Base-by-base conservation (phyloP, 192 early-diverging fungal genomes). In the Coemansia sp. region DNA sequence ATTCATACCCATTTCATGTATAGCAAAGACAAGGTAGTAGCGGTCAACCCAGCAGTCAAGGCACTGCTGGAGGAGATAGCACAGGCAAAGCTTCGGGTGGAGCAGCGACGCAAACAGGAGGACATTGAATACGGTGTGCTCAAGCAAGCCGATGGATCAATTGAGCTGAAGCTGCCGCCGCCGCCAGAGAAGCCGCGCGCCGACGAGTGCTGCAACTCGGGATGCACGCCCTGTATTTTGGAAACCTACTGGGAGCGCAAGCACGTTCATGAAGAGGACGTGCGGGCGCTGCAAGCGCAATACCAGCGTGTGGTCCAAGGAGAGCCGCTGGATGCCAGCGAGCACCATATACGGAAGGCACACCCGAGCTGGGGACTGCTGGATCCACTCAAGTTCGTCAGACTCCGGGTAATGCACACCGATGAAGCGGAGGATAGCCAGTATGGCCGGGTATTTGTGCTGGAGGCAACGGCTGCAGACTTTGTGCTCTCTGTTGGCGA, bases 151-250 rank as follows among this genome's bases (percentile, higher is more conserved):
- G 59, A 56, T n/a, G 61, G 55, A 13, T 22, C 10, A 5, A 13
- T 76, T 0, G 57, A 59, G 8, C 65, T 81, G 30, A 57, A 59
- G 9, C 47, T 77, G 36, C 69, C 79, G 22, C 67, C 65, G 9
- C 28, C 57, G 13, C 79, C 79, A 8, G 15, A 4, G 22, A 55
- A 53, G 55, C 79, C 79, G 6, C n/a, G 28, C 0, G 29, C 61
- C 25, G 61, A 61, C 3, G 79, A 82, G 15, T 82, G 79, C 75
- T 82, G 79, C 59, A 44, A 65, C 31, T 68, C 66, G 0, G 74
- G 79, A 14, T 82, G 79, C 67, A 78, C 74, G 23, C 79, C 79
- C 22, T 82, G 79, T 38, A 73, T 82, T 20, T 38, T 74, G 41
- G 75, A 78, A 48, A 70, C 72, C 17, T 82, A 78, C 50, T 50